Conservation (phyloP, 768 basidiomycete species). For the Boletus speciosus region DNA sequence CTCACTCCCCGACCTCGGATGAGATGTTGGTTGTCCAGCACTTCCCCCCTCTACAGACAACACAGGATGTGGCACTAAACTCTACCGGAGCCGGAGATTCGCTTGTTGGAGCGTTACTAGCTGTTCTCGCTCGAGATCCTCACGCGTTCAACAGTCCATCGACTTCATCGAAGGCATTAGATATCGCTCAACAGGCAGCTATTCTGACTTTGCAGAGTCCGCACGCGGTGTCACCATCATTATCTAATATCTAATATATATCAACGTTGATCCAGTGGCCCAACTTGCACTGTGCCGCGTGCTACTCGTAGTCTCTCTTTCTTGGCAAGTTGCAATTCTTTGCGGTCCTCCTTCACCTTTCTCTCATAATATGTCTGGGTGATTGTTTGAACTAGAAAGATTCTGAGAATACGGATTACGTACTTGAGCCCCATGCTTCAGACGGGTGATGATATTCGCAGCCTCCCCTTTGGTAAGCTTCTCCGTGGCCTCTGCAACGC, state of each 20-base stretch:
- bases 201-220: slow-evolving; percentile 54
- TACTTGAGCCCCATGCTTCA: slow-evolving; percentile 76
- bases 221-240: slow-evolving; percentile 61
- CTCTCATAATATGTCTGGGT: slow-evolving; percentile 54
- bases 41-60: slow-evolving; percentile 54
- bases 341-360: slow-evolving; percentile 41
- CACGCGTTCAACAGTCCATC: slow-evolving; percentile 44
- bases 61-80: slow-evolving; percentile 46
- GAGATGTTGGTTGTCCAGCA: slow-evolving; percentile 66
- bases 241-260: slow-evolving; percentile 25
- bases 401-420: slow-evolving; percentile 3
- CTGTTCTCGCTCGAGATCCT: slow-evolving; percentile 49
- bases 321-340: slow-evolving; percentile 29
- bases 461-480: slow-evolving; percentile 75
- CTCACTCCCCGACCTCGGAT: slow-evolving; percentile 40
- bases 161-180: slow-evolving; percentile 44
- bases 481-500: slow-evolving; percentile 29
- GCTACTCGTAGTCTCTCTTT: slow-evolving; percentile 53
- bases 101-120: slow-evolving; percentile 80
- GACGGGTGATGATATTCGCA: slow-evolving; percentile 70
- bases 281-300: slow-evolving; percentile 59
- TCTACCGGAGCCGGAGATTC: slow-evolving; percentile 94
- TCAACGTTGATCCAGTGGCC: slow-evolving; percentile 39
- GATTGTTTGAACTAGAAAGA: neutral
- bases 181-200: slow-evolving; percentile 63